Evolutionary conservation across 2,329 filamentous ascomycete species (phyloP).

Genomic region (Pleoardoris graminearum): DNA sequence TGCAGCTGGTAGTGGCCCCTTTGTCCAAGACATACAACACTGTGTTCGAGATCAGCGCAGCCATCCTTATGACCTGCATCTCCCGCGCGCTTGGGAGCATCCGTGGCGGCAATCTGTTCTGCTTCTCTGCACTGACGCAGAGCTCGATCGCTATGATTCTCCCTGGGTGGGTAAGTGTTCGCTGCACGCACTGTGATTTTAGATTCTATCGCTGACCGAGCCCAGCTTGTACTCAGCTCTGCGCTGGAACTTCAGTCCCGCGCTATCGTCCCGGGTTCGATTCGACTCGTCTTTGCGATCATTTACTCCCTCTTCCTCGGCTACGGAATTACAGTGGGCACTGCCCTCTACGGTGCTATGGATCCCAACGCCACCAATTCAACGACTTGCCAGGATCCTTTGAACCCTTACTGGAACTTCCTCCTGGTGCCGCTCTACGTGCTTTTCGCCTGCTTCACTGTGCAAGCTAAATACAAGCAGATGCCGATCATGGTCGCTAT

Average conservation of each 20-base stretch:
- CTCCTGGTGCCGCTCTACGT: conserved; percentile 75
- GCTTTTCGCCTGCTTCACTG: conserved; percentile 71
- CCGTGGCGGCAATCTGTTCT: conserved; percentile 47
- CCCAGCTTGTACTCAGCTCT: conserved; percentile 49
- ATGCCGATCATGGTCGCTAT: conserved; percentile 75
- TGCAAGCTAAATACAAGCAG: conserved; percentile 79
- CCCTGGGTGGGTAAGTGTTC: conserved; percentile 46
- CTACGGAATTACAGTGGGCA: conserved; percentile 55
- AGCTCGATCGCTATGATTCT: conserved; percentile 55
- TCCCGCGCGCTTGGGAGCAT: conserved; percentile 54
- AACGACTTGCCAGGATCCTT: conserved; percentile 48
- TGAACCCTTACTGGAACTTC: conserved; percentile 62
- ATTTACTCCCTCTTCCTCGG: conserved; percentile 57
- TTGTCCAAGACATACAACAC: conserved; percentile 68
- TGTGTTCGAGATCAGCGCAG: conserved; percentile 53
- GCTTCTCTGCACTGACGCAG: conserved; percentile 55
- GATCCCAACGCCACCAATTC: conserved; percentile 50
- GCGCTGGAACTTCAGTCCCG: conserved; percentile 53
- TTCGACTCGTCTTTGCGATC: conserved; percentile 56
- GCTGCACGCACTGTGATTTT: too few species aligned
- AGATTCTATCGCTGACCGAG: neutral
- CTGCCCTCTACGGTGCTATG: conserved; percentile 52
- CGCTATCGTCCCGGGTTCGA: conserved; percentile 52
- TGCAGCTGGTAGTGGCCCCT: conserved; percentile 75
- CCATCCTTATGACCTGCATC: conserved; percentile 53